Percentiles rank a stretch among this genome's conserved stretches.
phyloP scores from a whole-genome alignment of 495 filamentous ascomycete species.

The Aspergillus funiculosus region DNA sequence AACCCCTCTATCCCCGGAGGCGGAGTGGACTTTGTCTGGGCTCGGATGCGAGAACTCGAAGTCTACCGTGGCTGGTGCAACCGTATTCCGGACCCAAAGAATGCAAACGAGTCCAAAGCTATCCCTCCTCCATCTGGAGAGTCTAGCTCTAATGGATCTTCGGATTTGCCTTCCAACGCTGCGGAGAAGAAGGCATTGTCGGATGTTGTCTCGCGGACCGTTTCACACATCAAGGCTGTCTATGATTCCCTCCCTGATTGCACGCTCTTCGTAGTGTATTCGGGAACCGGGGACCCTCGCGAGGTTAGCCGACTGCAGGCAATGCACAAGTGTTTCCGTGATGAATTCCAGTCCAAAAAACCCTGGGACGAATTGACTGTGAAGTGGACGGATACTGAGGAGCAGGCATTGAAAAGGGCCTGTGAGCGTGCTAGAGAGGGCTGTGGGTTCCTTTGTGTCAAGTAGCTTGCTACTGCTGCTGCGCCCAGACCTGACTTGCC shows the following conservation, averaged over 20 bases:
- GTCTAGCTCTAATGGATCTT: constrained; percentile 17
- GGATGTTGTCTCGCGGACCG: constrained; percentile 42
- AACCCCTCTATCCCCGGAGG: constrained; percentile 56
- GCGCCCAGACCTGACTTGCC: too few relatives aligned
- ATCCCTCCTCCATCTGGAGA: constrained; percentile 27
- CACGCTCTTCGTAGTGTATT: constrained; percentile 83
- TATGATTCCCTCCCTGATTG: constrained; percentile 73
- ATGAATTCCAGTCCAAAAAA: constrained; percentile 65
- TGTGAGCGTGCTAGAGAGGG: constrained; percentile 65
- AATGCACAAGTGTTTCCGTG: constrained; percentile 65
- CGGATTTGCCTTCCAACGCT: constrained; percentile 3
- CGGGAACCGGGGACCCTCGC: constrained; percentile 80
- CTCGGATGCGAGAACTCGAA: constrained; percentile 79
- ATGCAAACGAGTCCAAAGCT: constrained; percentile 47
- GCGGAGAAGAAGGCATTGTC: constrained; percentile 28
- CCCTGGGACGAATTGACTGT: constrained; percentile 86
- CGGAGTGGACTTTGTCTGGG: constrained; percentile 87
- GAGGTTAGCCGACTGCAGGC: constrained; percentile 67
- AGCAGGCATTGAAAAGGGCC: constrained; percentile 68
- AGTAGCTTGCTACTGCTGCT: constrained; percentile 41
- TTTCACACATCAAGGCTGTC: constrained; percentile 58
- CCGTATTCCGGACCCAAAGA: constrained; percentile 39
- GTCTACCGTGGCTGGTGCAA: constrained; percentile 79
- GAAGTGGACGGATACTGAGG: constrained; percentile 86
- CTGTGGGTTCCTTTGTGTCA: constrained; percentile 76